A percentile compares a stretch with the other conserved stretches of the same genome.
Evolutionary conservation across 2,329 filamentous ascomycete genomes (phyloP).

Genomic region (Pleurostoma richardsiae): DNA sequence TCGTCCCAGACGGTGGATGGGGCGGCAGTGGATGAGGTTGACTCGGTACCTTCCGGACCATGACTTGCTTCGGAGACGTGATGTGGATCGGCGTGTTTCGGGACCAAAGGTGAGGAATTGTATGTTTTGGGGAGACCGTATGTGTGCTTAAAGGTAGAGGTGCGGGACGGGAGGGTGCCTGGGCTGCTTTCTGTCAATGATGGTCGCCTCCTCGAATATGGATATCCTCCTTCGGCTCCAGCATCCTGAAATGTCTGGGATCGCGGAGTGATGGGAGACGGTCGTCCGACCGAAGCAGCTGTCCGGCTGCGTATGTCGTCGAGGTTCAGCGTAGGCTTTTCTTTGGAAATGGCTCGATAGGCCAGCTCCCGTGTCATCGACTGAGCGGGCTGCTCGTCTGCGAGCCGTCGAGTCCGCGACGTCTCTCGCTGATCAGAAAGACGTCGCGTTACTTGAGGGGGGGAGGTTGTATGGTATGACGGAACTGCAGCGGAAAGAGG

Average conservation of each 20-base stretch:
- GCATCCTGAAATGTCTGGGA: slow-evolving; percentile 42
- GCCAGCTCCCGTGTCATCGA: slow-evolving; percentile 34
- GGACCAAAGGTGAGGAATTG: slow-evolving; percentile 57
- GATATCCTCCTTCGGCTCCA: slow-evolving; percentile 18
- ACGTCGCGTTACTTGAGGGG: slow-evolving; percentile 45
- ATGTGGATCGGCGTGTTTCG: slow-evolving; percentile 32
- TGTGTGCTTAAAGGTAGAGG: slow-evolving; percentile 36
- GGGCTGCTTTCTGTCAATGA: slow-evolving; percentile 44
- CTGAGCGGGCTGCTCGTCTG: slow-evolving; percentile 36
- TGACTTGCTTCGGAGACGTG: slow-evolving; percentile 32
- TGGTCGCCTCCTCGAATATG: slow-evolving; percentile 29
- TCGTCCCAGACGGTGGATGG: slow-evolving; percentile 98
- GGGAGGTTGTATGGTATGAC: slow-evolving; percentile 41
- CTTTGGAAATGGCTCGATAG: slow-evolving; percentile 35
- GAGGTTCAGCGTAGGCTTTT: slow-evolving; percentile 31
- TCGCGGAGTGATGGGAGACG: slow-evolving; percentile 44
- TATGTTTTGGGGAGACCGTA: slow-evolving; percentile 39
- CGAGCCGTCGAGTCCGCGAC: slow-evolving; percentile 28
- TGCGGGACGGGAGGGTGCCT: slow-evolving; percentile 29
- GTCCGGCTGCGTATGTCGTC: slow-evolving; percentile 25
- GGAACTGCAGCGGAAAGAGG: slow-evolving; percentile 48
- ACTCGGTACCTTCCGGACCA: slow-evolving; percentile 68
- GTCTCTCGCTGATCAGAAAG: slow-evolving; percentile 54
- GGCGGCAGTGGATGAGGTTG: slow-evolving; percentile 79
- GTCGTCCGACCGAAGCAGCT: slow-evolving; percentile 22